Evolutionary conservation across 345 rosid species (phyloP), one percentile per base, ranked within the genome.

Genomic region (Aegle marmelos): DNA sequence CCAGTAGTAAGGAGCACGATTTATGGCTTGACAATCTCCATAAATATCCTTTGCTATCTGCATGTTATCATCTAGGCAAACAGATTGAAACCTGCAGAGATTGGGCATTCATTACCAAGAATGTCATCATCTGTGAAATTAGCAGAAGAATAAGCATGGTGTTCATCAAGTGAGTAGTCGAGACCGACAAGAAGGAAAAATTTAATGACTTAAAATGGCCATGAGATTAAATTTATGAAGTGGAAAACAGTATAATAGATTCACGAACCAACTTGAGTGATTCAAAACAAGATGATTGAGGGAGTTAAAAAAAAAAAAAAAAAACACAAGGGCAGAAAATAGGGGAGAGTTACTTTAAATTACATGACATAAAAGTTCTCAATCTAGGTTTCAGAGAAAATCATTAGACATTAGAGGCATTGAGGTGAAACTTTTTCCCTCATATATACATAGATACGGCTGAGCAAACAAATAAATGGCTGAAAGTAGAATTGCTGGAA

Each of bases 1-100:
- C 86, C 86, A 80, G 22, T 61, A 58, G 67, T 75, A 82, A 53
- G 90, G 72, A 65, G 85, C 78, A 63, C 67, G 76, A 34, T 81
- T 70, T 24, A 88, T 86, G n/a, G 81, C 66, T 50, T 84, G 69
- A 74, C 82, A 83, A 72, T 87, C 87, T 70, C 88, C 83, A 58
- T 83, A 75, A 21, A 78, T 82, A 73, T 85, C 87, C 76, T 85
- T 80, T 1, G 72, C 87, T 50, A 85, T 75, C 30, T 79, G 80
- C 33, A 85, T 82, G 81, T 83, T 85, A 63, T 81, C 84, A 33
- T 87, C 88, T 11, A 81, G 70, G 82, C 82, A 83, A 27, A 83
- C 81, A 63, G 84, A 77, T 70, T 75, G 73, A 1, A 85, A 88
- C 88, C 88, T 85, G 70, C 53, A 80, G 45, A 58, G 48, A 74